Evolutionary conservation across 306 rosid species (phyloP), one percentile per base, ranked within the genome.

Genomic region (Adenanthera pavonina): DNA sequence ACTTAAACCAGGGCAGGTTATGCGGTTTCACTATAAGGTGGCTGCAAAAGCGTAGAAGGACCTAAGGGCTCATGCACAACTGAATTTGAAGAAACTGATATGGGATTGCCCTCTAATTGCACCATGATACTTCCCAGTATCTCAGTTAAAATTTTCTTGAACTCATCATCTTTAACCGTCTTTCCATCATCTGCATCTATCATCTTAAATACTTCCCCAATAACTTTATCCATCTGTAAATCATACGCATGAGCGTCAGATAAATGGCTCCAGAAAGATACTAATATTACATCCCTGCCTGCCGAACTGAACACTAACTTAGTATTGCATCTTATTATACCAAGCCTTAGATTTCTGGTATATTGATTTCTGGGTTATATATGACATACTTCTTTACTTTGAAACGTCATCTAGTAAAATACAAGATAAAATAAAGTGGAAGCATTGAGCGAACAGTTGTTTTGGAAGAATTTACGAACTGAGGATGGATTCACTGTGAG

Each of bases 51-150:
- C 20, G 94, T 80, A 30, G 99, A 93, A 43, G 98, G 73, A 51
- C 91, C 88, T 12, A 91, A 80, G 25, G 98, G 97, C 85, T 96
- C 97, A 53, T 94, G 99, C 77, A 96, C 94, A 10, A 96, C 99
- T 1, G 97, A 90, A 80, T 89, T 89, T 53, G 99, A 87, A 80
- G 92, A 90, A 78, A 94, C 88, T n/a, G 91, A 76, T 79, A 96
- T 89, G 3, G 95, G 92, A 80, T 67, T 89, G 40, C 91, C 92
- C 82, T 94, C 97, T 84, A 96, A 81, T 69, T 93, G 94, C 84
- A 94, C 69, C 99, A 93, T 91, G 66, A 92, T 84, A 41, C 87
- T 77, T 69, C 85, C 97, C 44, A 93, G 76, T 59, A 96, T 84
- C 69, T 89, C 92, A 53, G 87, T 74, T 78, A 94, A 52, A 51